These are phyloP conservation scores for Xerophyta viscosa DNA, from an alignment of 106 monocot species.

Conservation along the genomic window DNA sequence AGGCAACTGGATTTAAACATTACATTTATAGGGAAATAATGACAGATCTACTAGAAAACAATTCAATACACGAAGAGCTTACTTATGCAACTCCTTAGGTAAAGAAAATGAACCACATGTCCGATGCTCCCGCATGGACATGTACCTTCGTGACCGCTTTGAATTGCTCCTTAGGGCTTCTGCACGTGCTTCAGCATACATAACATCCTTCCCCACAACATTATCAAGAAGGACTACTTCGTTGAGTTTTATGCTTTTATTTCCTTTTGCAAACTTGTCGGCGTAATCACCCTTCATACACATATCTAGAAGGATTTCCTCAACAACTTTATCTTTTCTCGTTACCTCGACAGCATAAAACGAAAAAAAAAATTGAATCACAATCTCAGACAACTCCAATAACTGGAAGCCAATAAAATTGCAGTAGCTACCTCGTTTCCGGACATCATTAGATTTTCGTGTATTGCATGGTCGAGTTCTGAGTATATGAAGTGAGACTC, in stretches of 20 bases:
- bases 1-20: not conserved
- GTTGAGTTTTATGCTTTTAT: slow-evolving; percentile 48
- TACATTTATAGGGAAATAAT: not conserved
- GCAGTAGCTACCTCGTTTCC: slow-evolving; percentile 17
- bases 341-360: not conserved
- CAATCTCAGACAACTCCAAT: not conserved
- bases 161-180: slow-evolving; percentile 60
- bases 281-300: slow-evolving; percentile 63
- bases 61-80: slow-evolving; percentile 8
- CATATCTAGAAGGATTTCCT: slow-evolving; percentile 56
- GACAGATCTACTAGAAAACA: not conserved
- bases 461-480: slow-evolving; percentile 26
- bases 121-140: slow-evolving; percentile 75
- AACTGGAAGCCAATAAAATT: not conserved
- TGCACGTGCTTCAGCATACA: slow-evolving; percentile 31
- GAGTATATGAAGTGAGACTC: slow-evolving; percentile 22
- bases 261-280: slow-evolving; percentile 38
- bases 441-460: slow-evolving; percentile 44
- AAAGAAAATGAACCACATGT: slow-evolving; percentile 70
- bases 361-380: not conserved
- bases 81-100: slow-evolving; percentile 54
- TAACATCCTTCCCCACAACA: slow-evolving; percentile 34
- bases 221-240: slow-evolving; percentile 73
- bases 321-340: slow-evolving; percentile 31
- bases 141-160: slow-evolving; percentile 64